Percentiles rank a stretch among this genome's conserved stretches.
Evolutionary conservation across 148 eudicot genomes (phyloP).

Genomic region (Rhododendron ferrugineum): DNA sequence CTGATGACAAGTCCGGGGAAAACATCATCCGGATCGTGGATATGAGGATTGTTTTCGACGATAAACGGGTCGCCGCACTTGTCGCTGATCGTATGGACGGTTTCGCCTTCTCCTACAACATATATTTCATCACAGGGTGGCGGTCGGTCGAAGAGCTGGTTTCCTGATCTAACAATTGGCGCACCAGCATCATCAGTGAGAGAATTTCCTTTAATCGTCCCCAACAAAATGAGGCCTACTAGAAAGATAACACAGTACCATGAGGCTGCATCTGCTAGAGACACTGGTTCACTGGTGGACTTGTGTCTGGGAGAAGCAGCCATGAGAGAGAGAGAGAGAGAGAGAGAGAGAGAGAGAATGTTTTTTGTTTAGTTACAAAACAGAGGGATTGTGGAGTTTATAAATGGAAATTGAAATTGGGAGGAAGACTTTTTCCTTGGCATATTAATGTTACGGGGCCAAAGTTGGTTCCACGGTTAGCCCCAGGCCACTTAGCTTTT

Average conservation of each 20-base stretch:
- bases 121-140: slow-evolving; percentile 49
- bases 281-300: not conserved
- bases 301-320: not conserved
- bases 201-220: not conserved
- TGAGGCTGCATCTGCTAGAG: slow-evolving; percentile 1
- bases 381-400: not conserved
- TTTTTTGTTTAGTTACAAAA: not conserved
- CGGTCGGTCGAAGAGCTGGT: not conserved
- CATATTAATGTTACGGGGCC: not conserved
- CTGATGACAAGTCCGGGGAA: slow-evolving; percentile 48
- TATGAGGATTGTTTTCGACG: slow-evolving; percentile 46
- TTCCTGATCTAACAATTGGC: not conserved
- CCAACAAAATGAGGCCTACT: slow-evolving; percentile 1
- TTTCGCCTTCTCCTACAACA: slow-evolving; percentile 56
- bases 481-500: not conserved
- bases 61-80: slow-evolving; percentile 55
- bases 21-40: slow-evolving; percentile 43
- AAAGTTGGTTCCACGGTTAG: not conserved
- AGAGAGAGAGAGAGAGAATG: not conserved
- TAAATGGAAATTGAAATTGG: not conserved
- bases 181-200: not conserved
- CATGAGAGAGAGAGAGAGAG: slow-evolving; percentile 3
- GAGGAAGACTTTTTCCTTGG: not conserved
- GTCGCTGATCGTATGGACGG: slow-evolving; percentile 50
- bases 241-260: slow-evolving; percentile 7